phyloP scores from a whole-genome alignment of 208 protist genomes.

The Leishmania braziliensis region DNA sequence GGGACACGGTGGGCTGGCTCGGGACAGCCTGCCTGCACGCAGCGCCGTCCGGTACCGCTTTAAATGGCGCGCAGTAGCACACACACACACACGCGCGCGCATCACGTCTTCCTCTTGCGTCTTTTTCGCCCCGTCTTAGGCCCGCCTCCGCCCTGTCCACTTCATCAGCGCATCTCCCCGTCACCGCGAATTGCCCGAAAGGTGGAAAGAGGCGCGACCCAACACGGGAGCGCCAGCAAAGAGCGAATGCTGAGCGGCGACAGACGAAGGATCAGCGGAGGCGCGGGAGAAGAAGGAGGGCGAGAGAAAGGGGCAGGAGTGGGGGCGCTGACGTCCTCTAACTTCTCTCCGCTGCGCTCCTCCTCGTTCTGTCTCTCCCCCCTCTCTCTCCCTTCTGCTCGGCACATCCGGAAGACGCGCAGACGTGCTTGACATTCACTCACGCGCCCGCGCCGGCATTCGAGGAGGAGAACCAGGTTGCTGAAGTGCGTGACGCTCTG shows the following conservation, averaged over 20 bases:
- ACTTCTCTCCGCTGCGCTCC: conserved; percentile 10
- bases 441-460: not conserved
- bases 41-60: not conserved
- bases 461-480: not conserved
- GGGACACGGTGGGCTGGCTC: conserved; percentile 69
- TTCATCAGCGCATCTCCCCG: not conserved
- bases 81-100: not conserved
- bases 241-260: not conserved
- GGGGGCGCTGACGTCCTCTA: too few species aligned
- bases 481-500: not conserved
- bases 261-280: not conserved
- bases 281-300: not conserved
- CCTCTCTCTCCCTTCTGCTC: not conserved
- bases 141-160: not conserved
- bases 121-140: not conserved
- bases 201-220: not conserved
- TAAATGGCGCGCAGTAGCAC: not conserved
- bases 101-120: not conserved
- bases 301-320: too few species aligned
- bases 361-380: not conserved
- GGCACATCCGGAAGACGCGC: not conserved
- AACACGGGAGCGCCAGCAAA: not conserved
- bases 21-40: conserved; percentile 1
- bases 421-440: conserved; percentile 2
- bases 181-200: too few species aligned